Percentiles rank a stretch among this genome's conserved stretches.
phyloP scores from a whole-genome alignment of 169 alveolate species.

The Cryptosporidium ubiquitum region DNA sequence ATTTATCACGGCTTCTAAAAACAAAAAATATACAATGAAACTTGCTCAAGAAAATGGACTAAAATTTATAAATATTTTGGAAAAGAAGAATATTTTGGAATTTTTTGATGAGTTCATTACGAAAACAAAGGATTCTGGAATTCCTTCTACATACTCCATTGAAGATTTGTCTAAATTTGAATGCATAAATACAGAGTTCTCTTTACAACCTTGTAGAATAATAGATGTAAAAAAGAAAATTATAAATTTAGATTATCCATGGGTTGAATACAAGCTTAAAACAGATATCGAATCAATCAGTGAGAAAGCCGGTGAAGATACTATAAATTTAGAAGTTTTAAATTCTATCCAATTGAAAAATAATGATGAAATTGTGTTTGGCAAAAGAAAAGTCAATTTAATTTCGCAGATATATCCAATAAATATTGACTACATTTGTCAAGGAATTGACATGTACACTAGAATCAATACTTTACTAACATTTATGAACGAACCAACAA shows the following conservation, averaged over 20 bases:
- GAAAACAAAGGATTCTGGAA: background rate
- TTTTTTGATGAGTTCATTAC: slow-evolving; percentile 28
- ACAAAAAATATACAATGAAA: slow-evolving; percentile 46
- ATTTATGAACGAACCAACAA: slow-evolving; percentile 61
- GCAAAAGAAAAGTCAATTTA: slow-evolving; percentile 8
- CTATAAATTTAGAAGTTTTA: background rate
- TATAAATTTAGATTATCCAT: slow-evolving; percentile 5
- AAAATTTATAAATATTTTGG: slow-evolving; percentile 47
- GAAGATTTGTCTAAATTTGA: slow-evolving; percentile 33
- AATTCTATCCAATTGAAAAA: background rate
- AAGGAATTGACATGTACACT: slow-evolving; percentile 61
- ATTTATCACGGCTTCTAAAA: slow-evolving; percentile 27
- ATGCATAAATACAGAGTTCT: slow-evolving; percentile 32
- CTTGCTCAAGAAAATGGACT: slow-evolving; percentile 60
- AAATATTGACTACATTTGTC: slow-evolving; percentile 55
- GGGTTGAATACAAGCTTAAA: slow-evolving; percentile 33
- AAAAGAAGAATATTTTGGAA: slow-evolving; percentile 59
- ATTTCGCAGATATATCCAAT: slow-evolving; percentile 67
- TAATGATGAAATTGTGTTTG: background rate
- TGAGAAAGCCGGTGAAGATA: background rate
- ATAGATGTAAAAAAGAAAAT: slow-evolving; percentile 26
- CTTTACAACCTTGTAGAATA: slow-evolving; percentile 55
- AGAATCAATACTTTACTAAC: slow-evolving; percentile 30
- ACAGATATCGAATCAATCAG: background rate
- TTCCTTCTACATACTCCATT: slow-evolving; percentile 44